A percentile compares a stretch with the other conserved stretches of the same genome.
Conservation (phyloP, 148 eudicot species). For the Camellia lanceoleosa region DNA sequence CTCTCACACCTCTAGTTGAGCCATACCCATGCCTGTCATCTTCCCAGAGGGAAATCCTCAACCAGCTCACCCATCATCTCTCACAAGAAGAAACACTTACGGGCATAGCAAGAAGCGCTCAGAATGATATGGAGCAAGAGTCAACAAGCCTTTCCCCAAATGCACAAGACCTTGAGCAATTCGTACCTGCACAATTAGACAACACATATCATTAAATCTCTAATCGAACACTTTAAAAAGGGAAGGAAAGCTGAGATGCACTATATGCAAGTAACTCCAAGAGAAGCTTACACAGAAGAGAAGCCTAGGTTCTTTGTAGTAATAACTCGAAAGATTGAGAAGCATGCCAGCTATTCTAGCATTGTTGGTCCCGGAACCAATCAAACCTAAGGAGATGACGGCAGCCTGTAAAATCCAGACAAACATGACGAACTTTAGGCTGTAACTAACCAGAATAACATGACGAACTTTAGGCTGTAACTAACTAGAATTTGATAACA, state of each 20-base stretch:
- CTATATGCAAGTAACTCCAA: not conserved
- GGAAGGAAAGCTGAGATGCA: not conserved
- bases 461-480: not conserved
- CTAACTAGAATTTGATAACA: not conserved
- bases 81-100: slow-evolving; percentile 40
- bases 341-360: slow-evolving; percentile 98
- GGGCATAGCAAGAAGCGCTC: slow-evolving; percentile 86
- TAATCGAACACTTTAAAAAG: not conserved
- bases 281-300: slow-evolving; percentile 70
- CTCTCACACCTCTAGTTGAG: too few relatives aligned
- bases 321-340: slow-evolving; percentile 83
- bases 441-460: not conserved
- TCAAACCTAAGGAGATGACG: slow-evolving; percentile 82
- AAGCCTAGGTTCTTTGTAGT: slow-evolving; percentile 83
- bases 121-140: slow-evolving; percentile 90
- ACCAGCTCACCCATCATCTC: too few relatives aligned
- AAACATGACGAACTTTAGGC: not conserved
- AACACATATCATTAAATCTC: not conserved
- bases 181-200: slow-evolving; percentile 62
- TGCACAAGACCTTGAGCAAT: slow-evolving; percentile 97
- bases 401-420: slow-evolving; percentile 63
- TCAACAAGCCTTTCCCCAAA: slow-evolving; percentile 89
- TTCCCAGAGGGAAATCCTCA: too few relatives aligned
- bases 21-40: too few relatives aligned
- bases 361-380: slow-evolving; percentile 97